Base-by-base conservation (phyloP, 2,329 filamentous ascomycete species). In the Colletotrichum shisoi region DNA sequence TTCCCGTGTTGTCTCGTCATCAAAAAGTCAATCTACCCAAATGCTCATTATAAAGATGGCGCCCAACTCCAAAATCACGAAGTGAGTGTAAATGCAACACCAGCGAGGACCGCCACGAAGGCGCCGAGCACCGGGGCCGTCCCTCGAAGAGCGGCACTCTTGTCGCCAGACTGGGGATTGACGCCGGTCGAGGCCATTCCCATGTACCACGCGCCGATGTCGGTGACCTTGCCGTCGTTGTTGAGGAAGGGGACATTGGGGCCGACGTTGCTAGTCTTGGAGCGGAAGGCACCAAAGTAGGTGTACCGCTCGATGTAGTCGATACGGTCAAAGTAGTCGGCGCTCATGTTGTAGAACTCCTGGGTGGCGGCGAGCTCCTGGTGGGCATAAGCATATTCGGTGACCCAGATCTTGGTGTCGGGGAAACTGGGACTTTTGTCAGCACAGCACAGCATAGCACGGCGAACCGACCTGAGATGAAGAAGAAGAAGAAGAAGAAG, bases 121-220 rank as follows among this genome's bases (percentile, higher is more conserved):
- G 57, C 57, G 11, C 54, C 45, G 24, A 64, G 12, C n/a, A 68
- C n/a, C 6, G 67, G 68, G 34, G 58, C 46, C 24, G 31, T 44
- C 42, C 48, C 56, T 7, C 49, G 27, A 13, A 58, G 56, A 8
- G 54, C 57, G 9, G 53, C 59, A 52, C 67, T 63, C 13, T 40
- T 49, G 24, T 37, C 40, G 24, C 66, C 66, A 21, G 66, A 68
- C 54, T 69, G 46, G 3, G 82, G 81, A 0, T 76, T 71, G 2
- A 84, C 76, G 1, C 82, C 83, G 1, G 82, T 85, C 0, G 79
- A 80, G 13, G 71, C 71, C 8, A 80, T 77, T 1, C 92, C 87
- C n/a, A 95, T 76, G 76, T 94, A 95, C 89, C 89, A 91, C 2
- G 85, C 84, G 0, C 92, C 92, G 70, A 94, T 90, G 71, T 92